Base-by-base conservation (phyloP, 2,329 filamentous ascomycete species). In the Bipolaris gigantea region DNA sequence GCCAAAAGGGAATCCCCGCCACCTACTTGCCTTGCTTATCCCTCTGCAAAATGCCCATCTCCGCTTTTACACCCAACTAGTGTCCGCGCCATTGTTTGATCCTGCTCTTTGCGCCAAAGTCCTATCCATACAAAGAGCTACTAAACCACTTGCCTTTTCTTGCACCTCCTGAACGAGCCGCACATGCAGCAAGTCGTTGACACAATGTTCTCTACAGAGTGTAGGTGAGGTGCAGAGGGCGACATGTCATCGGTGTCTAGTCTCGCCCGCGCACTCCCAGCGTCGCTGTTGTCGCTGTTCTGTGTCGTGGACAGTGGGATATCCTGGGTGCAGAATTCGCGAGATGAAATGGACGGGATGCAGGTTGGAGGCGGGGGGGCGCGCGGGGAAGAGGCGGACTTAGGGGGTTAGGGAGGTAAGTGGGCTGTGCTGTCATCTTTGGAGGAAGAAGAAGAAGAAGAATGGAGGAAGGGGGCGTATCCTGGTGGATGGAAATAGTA, bases 381-480 rank as follows among this genome's bases (percentile, higher is more conserved):
- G 1, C 4, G 2, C 3, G 27, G n/a, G 1, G 62, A 63, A 9
- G 66, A 64, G 8, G 55, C 60, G 35, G 53, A 71, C 25, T 66
- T 63, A 5, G 47, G 50, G 1, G 68, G 25, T 63, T 0, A 32
- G 9, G n/a, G 30, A 48, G 66, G 0, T 30, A 30, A 30, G 27
- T 11, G 13, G 27, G 27, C 27, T 30, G 27, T 10, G 27, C 27
- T 30, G 7, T 27, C 25, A 7, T 25, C 5, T n/a, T n/a, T n/a
- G n/a, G n/a, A n/a, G n/a, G n/a, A n/a, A n/a, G n/a, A n/a, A n/a
- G n/a, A n/a, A n/a, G n/a, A n/a, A n/a, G n/a, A n/a, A n/a, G n/a
- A n/a, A n/a, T n/a, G 25, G 25, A 27, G 25, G 9, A 27, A 27
- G 25, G 25, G 9, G 9, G 11, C 11, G 9, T 27, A 8, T 27